Base-by-base conservation (phyloP, 768 basidiomycete genomes). In the Rubroboletus pulcherrimus region DNA sequence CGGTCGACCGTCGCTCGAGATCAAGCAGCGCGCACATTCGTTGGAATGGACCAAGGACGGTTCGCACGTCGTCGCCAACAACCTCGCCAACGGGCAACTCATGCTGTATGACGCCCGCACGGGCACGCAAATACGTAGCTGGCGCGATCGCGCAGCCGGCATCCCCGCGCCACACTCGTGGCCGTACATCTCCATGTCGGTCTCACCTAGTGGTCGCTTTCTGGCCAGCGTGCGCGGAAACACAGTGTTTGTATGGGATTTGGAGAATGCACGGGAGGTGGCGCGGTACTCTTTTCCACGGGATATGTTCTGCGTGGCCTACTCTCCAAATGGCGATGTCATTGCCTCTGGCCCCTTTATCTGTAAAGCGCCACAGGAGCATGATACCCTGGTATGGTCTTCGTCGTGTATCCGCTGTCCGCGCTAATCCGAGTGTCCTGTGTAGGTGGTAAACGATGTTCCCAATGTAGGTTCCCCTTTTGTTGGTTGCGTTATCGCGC, bases 11-110 rank as follows among this genome's bases (percentile, higher is more conserved):
- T 49, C 61, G 46, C 61, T 65, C 51, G 64, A 65, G 58, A 63
- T 65, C 61, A 66, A 65, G 43, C 64, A 65, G 8, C 64, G 63
- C 0, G 65, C 63, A 5, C 63, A 65, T 29, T 66, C 63, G 46
- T 14, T 65, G 8, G 63, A 65, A n/a, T 65, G 63, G 63, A 60
- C 61, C 51, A 66, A 57, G 48, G 63, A 65, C 42, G 64, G 63
- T 2, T 1, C 1, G 0, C 55, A 63, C 33, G 58, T 65, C 45
- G 30, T 65, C 43, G 63, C 63, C 33, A 53, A 57, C 49, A 65
- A 66, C 50, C 59, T 66, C 41, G 50, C 64, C n/a, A 66, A 49
- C 14, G 65, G 65, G 12, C 65, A 64, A 29, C 51, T 66, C 40
- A 64, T 56, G 62, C 52, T 64, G 65, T 66, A 64, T 19, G 65